Evolutionary conservation across 345 rosid genomes (phyloP).

Genomic region (Fremontodendron californicum): DNA sequence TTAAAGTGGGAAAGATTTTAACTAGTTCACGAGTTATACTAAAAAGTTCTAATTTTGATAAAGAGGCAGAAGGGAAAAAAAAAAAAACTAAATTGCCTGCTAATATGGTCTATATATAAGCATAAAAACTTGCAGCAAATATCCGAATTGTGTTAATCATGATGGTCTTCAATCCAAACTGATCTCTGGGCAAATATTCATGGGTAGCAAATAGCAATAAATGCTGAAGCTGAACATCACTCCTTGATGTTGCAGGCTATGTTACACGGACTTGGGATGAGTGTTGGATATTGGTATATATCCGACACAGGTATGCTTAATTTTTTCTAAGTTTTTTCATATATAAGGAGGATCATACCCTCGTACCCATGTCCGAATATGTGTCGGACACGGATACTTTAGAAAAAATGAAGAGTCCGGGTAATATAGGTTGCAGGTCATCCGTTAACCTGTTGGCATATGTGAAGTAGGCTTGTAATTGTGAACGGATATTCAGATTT

Average conservation of each 20-base stretch:
- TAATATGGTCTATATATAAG: not conserved
- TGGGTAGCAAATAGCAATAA: not conserved
- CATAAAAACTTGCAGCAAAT: not conserved
- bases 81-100: not conserved
- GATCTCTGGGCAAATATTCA: not conserved
- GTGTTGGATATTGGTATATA: no score
- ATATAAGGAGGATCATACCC: no score
- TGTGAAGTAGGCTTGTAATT: not conserved
- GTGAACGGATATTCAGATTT: not conserved
- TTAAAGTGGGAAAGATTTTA: not conserved
- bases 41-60: not conserved
- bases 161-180: not conserved
- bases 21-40: not conserved
- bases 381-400: no score
- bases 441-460: not conserved
- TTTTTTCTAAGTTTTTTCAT: no score
- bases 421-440: not conserved
- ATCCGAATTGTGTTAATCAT: not conserved
- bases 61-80: constrained; percentile 53
- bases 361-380: no score
- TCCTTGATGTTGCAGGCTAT: not conserved
- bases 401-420: no score
- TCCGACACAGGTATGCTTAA: no score
- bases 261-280: no score
- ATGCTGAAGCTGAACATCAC: not conserved